Conservation (phyloP, 257 asterid genomes). For the Capsicum rhomboideum region DNA sequence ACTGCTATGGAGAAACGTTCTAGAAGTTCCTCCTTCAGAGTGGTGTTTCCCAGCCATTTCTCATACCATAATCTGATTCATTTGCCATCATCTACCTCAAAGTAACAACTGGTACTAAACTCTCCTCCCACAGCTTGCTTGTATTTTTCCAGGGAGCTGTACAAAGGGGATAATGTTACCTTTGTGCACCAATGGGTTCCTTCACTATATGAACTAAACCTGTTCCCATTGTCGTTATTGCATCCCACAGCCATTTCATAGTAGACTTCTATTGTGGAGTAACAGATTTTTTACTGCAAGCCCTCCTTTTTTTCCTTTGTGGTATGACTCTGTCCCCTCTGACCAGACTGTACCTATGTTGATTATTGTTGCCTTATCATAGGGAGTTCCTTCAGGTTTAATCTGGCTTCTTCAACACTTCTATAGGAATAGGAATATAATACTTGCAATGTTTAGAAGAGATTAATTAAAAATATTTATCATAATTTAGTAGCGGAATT, state of each 20-base stretch:
- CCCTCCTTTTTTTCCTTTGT: not conserved
- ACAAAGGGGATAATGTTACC: not conserved
- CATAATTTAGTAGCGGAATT: no score
- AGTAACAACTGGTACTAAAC: not conserved
- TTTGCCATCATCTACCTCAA: not conserved
- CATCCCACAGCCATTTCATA: not conserved
- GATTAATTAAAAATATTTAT: no score
- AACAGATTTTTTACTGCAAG: not conserved
- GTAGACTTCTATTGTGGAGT: not conserved
- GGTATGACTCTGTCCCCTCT: not conserved
- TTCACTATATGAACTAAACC: not conserved
- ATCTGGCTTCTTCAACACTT: no score
- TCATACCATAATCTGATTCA: not conserved
- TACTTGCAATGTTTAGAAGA: no score
- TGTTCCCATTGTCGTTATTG: not conserved
- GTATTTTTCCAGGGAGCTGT: not conserved
- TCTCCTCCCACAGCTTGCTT: not conserved
- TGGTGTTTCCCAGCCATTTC: not conserved
- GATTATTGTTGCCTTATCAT: not conserved
- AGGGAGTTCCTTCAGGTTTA: no score
- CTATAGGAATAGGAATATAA: no score
- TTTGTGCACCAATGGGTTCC: not conserved
- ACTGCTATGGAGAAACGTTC: not conserved
- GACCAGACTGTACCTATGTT: not conserved
- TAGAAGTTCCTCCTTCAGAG: not conserved